Percentiles rank a stretch among this genome's conserved stretches.
phyloP scores from a whole-genome alignment of 352 stramenopile genomes.

The Pelagophyceae sp. region DNA sequence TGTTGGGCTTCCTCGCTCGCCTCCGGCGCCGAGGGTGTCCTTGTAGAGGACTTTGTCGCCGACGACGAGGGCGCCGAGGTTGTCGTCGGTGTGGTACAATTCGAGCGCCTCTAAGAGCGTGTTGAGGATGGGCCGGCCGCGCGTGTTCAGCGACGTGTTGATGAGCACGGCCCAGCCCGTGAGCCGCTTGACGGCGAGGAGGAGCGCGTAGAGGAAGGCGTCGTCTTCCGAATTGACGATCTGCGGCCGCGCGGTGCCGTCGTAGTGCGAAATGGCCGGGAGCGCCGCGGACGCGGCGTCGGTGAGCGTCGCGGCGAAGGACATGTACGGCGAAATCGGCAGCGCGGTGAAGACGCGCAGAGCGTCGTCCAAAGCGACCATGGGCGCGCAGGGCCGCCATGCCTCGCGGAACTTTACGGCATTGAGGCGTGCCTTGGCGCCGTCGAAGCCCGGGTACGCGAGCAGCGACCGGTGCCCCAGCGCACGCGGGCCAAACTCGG shows the following conservation, averaged over 20 bases:
- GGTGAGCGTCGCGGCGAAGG: neutral
- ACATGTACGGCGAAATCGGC: constrained; percentile 2
- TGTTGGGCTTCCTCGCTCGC: too few relatives aligned
- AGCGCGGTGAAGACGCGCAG: constrained; percentile 11
- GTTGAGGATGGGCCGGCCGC: constrained; percentile 42
- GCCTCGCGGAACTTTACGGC: constrained; percentile 32
- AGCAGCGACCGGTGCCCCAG: constrained; percentile 40
- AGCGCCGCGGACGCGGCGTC: constrained; percentile 13
- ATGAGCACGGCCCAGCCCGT: constrained; percentile 37
- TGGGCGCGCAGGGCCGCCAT: constrained; percentile 39
- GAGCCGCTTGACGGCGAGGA: constrained; percentile 12
- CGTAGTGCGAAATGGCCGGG: constrained; percentile 43
- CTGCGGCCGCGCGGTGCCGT: constrained; percentile 42
- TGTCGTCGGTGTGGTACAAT: neutral
- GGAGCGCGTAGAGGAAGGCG: constrained; percentile 36
- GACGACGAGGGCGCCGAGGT: constrained; percentile 8
- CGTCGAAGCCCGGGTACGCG: constrained; percentile 28
- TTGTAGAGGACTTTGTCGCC: too few relatives aligned
- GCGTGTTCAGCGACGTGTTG: constrained; percentile 49
- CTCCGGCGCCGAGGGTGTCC: too few relatives aligned
- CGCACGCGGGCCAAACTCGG: constrained; percentile 40
- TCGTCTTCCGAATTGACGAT: constrained; percentile 34
- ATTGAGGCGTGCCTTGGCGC: constrained; percentile 30
- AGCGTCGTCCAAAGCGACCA: constrained; percentile 32
- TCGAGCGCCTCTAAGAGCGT: constrained; percentile 34